phyloP scores from a whole-genome alignment of 352 stramenopile species.

The Globisporangium cystogenes region DNA sequence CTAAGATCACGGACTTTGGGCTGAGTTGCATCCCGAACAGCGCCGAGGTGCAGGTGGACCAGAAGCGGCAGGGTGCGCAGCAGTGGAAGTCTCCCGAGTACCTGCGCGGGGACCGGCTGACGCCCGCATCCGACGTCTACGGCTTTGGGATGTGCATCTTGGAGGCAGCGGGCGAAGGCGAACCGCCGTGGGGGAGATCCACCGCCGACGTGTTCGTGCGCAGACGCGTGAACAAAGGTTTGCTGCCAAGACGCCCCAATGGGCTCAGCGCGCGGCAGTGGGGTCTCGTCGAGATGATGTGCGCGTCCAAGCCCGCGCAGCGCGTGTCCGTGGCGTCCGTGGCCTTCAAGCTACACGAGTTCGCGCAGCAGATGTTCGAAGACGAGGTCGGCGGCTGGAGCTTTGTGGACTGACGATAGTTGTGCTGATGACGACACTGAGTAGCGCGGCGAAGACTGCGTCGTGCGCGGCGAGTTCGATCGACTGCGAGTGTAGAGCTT shows the following conservation, averaged over 20 bases:
- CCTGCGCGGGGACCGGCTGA: background rate
- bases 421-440: no score
- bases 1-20: conserved; percentile 7
- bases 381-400: no score
- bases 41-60: background rate
- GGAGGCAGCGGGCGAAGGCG: background rate
- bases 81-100: background rate
- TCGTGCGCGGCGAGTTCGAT: no score
- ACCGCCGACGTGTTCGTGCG: background rate
- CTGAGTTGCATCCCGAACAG: conserved; percentile 8
- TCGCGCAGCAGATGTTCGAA: no score
- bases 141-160: conserved; percentile 13
- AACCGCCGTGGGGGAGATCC: background rate
- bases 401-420: no score
- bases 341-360: no score
- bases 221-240: background rate
- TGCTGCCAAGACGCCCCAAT: background rate
- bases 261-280: background rate
- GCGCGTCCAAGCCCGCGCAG: background rate
- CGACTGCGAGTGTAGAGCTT: no score
- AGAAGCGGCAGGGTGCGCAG: background rate
- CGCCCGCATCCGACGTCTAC: conserved; percentile 7
- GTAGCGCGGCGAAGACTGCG: no score
- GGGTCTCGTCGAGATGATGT: conserved; percentile 3
- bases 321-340: no score